Base-by-base conservation (phyloP, 805 yeast species). In the Candida sanyiensis region DNA sequence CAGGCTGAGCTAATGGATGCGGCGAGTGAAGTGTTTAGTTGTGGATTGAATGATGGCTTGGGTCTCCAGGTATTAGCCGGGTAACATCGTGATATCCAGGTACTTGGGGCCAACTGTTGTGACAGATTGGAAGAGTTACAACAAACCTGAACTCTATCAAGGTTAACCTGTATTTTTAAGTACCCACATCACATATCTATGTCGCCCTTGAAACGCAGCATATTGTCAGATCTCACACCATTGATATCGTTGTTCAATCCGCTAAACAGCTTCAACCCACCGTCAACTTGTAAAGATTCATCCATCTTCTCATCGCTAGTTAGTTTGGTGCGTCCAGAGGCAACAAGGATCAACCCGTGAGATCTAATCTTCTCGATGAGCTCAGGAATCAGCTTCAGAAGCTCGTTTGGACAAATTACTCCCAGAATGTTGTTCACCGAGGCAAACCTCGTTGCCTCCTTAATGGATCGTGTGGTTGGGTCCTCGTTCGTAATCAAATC, bases 401-500 rank as follows among this genome's bases (percentile, higher is more conserved):
- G 56, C 40, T 80, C 80, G 20, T 77, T 72, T 0, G 95, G 87
- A 17, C 86, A 75, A 18, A 87, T 77, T 9, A 93, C 58, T 13
- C 98, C 98, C 47, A 93, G 68, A 38, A 93, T 66, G 54, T 93
- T 93, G 56, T 93, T 93, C 41, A 73, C 70, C 4, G 80, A 71
- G 0, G 96, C 89, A 57, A 86, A 88, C 37, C 72, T 72, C 1
- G 88, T 77, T 2, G 94, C 95, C 48, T 86, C 87, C 51, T 84
- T 84, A 37, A 90, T 70, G 1, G 93, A 80, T 46, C 88, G 64
- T 6, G 82, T 73, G 59, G 66, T 66, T 62, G 58, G 53, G 37
- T 70, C 74, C 41, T 58, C 62, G 28, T 49, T 38, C 21, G 54
- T 45, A 26, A 51, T 51, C 19, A 56, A n/a, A 16, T 50, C 49